Evolutionary conservation across 2,329 filamentous ascomycete species (phyloP), one percentile per base, ranked within the genome.

Genomic region (Neofusicoccum laricinum): DNA sequence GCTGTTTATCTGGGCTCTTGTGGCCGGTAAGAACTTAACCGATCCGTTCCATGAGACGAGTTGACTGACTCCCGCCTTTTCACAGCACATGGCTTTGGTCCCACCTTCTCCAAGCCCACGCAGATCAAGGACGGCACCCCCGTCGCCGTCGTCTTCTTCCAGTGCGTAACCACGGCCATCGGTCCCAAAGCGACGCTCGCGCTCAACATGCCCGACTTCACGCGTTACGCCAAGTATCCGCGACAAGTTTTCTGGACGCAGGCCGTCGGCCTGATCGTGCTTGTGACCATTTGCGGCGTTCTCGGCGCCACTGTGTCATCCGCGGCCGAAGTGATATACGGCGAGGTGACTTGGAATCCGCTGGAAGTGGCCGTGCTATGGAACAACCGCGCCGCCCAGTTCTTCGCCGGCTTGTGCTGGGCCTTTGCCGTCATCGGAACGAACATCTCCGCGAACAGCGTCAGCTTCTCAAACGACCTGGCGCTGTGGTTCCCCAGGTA

Each of bases 91-190:
- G 61, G 61, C 34, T 63, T 63, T 21, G 73, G 73, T 5, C 72
- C 71, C n/a, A 68, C 74, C 2, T 65, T 75, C n/a, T 68, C 66
- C 5, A 67, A 68, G 40, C 70, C 70, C 14, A 70, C 68, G 2
- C 45, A 58, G 1, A 68, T 69, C 25, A 62, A 63, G 7, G 61
- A 66, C 19, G 67, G 66, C 10, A 68, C 62, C 2, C 63, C 66
- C 1, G 53, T 50, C 19, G 67, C 34, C n/a, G 63, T 68, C 1
- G 63, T 69, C 11, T 69, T 69, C 43, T 64, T 68, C 21, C 62
- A 67, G 10, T 68, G 67, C 38, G 66, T 67, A 25, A 67, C 70
- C 17, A 71, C 72, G 66, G 69, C 68, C 0, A 46, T 63, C 17
- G 61, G 61, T 8, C 61, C 61, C 61, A 63, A 63, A 40, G 61